phyloP scores from a whole-genome alignment of 768 basidiomycete species.

The Tylopilus sp. region DNA sequence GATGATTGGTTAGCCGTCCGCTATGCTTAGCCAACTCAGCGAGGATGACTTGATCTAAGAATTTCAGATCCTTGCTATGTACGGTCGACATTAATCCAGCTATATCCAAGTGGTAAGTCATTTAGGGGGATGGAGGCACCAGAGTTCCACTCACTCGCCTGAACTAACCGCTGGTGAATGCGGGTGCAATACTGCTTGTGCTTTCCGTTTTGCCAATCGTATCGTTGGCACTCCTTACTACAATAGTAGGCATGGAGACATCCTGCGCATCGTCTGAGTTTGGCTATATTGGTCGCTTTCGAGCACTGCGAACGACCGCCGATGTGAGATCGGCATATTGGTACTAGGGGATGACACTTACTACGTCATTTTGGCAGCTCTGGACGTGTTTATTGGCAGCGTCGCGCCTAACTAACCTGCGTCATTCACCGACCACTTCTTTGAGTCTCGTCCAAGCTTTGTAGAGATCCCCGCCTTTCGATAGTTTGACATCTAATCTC shows the following conservation, averaged over 20 bases:
- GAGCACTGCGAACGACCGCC: conserved; percentile 15
- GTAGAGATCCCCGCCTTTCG: conserved; percentile 15
- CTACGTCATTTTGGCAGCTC: conserved; percentile 26
- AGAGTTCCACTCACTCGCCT: conserved; percentile 11
- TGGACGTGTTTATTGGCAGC: conserved; percentile 20
- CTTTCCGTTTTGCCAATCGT: conserved; percentile 26
- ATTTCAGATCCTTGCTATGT: conserved; percentile 24
- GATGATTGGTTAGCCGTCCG: conserved; percentile 5
- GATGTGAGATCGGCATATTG: neutral
- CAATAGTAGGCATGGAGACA: conserved; percentile 32
- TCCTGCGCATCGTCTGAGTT: conserved; percentile 26
- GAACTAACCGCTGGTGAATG: conserved; percentile 19
- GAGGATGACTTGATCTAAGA: conserved; percentile 26
- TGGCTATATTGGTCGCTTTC: conserved; percentile 12
- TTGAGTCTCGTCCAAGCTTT: conserved; percentile 22
- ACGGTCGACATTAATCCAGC: conserved; percentile 25
- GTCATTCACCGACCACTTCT: conserved; percentile 17
- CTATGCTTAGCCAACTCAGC: conserved; percentile 23
- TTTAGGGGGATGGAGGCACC: neutral
- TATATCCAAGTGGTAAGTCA: neutral
- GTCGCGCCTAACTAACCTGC: conserved; percentile 17
- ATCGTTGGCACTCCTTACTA: conserved; percentile 23
- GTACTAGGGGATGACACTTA: neutral
- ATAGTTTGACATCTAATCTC: conserved; percentile 12
- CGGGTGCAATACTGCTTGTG: conserved; percentile 26